Evolutionary conservation across 208 protist genomes (phyloP).

Genomic region (Histomonas meleagridis): DNA sequence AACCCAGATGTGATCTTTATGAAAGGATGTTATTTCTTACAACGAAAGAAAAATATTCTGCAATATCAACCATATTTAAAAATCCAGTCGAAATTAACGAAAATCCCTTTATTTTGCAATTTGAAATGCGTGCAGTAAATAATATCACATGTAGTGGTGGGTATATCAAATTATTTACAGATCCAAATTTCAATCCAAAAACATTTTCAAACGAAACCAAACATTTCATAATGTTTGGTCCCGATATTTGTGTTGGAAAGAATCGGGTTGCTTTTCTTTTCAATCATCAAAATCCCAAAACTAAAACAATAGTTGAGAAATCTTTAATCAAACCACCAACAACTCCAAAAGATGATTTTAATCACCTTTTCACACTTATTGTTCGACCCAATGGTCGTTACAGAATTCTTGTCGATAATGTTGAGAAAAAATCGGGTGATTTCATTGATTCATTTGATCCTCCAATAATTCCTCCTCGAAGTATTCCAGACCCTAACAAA

Average conservation of each 20-base stretch:
- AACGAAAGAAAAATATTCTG: not conserved
- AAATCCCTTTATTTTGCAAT: slow-evolving; percentile 43
- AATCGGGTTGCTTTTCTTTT: slow-evolving; percentile 51
- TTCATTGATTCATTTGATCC: not conserved
- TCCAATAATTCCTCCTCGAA: slow-evolving; percentile 6
- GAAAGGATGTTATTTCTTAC: slow-evolving; percentile 33
- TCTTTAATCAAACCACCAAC: not conserved
- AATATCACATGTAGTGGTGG: slow-evolving; percentile 46
- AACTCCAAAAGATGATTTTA: not conserved
- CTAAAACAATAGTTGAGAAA: slow-evolving; percentile 39
- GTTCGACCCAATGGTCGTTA: not conserved
- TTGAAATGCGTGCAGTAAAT: slow-evolving; percentile 43
- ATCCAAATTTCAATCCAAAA: not conserved
- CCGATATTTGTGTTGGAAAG: slow-evolving; percentile 2
- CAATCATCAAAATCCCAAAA: slow-evolving; percentile 42
- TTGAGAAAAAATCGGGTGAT: not conserved
- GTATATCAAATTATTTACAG: slow-evolving; percentile 51
- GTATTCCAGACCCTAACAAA: not conserved
- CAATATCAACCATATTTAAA: not conserved
- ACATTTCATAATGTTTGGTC: slow-evolving; percentile 22
- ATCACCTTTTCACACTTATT: not conserved
- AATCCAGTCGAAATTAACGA: not conserved
- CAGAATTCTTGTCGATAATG: slow-evolving; percentile 17
- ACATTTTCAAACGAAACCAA: slow-evolving; percentile 33
- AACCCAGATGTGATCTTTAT: not conserved